Base-by-base conservation (phyloP, 768 basidiomycete species). In the Panus rudis region DNA sequence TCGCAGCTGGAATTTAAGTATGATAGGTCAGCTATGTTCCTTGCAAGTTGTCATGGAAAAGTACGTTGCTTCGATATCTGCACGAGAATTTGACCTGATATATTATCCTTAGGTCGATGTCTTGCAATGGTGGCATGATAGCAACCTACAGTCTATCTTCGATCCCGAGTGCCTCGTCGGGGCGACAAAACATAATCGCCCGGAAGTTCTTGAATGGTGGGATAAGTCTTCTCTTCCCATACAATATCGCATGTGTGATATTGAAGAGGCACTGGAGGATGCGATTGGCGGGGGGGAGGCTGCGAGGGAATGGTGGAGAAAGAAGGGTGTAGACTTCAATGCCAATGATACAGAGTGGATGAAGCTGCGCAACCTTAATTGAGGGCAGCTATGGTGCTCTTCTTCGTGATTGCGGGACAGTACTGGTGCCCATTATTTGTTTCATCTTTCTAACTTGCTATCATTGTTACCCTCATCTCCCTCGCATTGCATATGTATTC, bases 181-280 rank as follows among this genome's bases (percentile, higher is more conserved):
- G 20, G 90, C 90, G 21, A 91, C 90, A 21, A 71, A 81, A 52
- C 80, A 89, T 60, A 87, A 90, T 50, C 73, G 84, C 30, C 81
- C 83, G 20, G 83, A 84, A 51, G 84, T 90, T 23, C 65, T 93
- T 19, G 81, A 88, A 48, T 93, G 90, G 90, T 92, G 91, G 91
- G 75, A 86, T 49, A 76, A 75, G 54, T 83, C 77, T 31, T 83
- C 83, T 6, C 66, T 92, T 39, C 73, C 84, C 3, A 78, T 92
- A 45, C 84, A 86, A 54, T 93, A 90, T 62, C 76, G 91, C 41
- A 80, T 90, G 75, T 92, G 90, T 57, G 90, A 93, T 59, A 80
- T 93, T 39, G 90, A 93, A 57, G 90, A 92, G 67, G 90, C 90
- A 3, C 61, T 92, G 52, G 90, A 92, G 58, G 90, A 92, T 51